Base-by-base conservation (phyloP, 2,329 filamentous ascomycete genomes). In the Diplodia scrobiculata region DNA sequence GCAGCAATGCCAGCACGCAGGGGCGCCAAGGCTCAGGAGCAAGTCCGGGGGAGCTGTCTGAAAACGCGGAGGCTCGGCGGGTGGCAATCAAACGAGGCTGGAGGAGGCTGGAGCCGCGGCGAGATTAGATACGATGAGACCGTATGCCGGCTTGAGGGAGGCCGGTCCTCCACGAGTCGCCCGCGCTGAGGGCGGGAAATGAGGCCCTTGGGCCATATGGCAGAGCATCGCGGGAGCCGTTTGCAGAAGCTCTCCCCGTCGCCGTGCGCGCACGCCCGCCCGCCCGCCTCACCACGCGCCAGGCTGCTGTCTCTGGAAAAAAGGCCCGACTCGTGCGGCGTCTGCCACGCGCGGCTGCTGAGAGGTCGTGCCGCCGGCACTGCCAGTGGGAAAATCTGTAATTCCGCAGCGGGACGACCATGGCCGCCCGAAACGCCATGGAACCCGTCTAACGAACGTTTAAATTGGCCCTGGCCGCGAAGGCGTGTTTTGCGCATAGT, bases 91-190 rank as follows among this genome's bases (percentile, higher is more conserved):
- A 47, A 58, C 17, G 34, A 45, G 32, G 45, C 51, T 65, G 63
- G 63, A 65, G 50, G 48, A 54, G 62, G 41, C 41, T 45, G 41
- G 41, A 45, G 41, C 41, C 36, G 32, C 50, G 25, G 48, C 47
- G 62, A 64, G 62, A 64, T 64, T 64, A 54, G 50, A 58, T 55
- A 55, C 51, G 63, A 65, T 58, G 63, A 65, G 63, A 65, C 63
- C 63, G 51, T 65, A 58, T 65, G 41, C 38, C 52, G 63, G 63
- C 63, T 50, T 58, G 52, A 34, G 62, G 9, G 62, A 32, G 21
- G 62, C 36, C 25, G 38, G 41, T 41, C 29, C 51, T 53, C 48
- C 60, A 45, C 62, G 52, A 54, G 38, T 58, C 51, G 63, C 52
- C 45, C 5, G 51, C 25, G 63, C 52, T 21, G 63, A 54, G 29